Evolutionary conservation across 768 basidiomycete species (phyloP).

Genomic region (Mycena leptocephala): DNA sequence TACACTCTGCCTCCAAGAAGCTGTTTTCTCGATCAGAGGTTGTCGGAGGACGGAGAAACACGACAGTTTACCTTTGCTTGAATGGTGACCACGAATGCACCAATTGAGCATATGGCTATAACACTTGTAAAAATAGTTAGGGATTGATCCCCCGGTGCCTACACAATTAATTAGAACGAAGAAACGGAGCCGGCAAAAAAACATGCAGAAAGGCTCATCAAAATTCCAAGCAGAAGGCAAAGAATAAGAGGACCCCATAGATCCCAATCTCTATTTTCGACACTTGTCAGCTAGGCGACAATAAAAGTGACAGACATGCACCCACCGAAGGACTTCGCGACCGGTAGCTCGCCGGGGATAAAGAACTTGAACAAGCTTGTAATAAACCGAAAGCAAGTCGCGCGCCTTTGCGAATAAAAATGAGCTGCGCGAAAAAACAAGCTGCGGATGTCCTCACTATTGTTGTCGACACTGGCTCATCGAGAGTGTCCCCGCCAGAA

Average conservation of each 20-base stretch:
- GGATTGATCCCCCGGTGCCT: slow-evolving; percentile 90
- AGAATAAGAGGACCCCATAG: slow-evolving; percentile 96
- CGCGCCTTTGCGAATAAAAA: slow-evolving; percentile 71
- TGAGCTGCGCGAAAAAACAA: background rate
- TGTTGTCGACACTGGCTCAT: slow-evolving; percentile 91
- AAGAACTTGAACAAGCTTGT: slow-evolving; percentile 94
- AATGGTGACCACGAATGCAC: slow-evolving; percentile 93
- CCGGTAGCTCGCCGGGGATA: slow-evolving; percentile 85
- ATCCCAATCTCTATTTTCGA: slow-evolving; percentile 95
- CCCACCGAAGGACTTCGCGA: slow-evolving; percentile 87
- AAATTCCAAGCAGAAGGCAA: slow-evolving; percentile 84
- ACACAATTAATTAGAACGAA: slow-evolving; percentile 4
- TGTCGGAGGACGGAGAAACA: slow-evolving; percentile 10
- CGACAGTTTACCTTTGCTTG: slow-evolving; percentile 85
- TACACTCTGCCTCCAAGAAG: slow-evolving; percentile 89
- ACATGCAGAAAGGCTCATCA: slow-evolving; percentile 88
- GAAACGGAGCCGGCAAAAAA: background rate
- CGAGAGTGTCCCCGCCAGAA: slow-evolving; percentile 90
- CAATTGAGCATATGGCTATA: slow-evolving; percentile 93
- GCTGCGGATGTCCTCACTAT: slow-evolving; percentile 71
- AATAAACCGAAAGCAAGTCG: slow-evolving; percentile 92
- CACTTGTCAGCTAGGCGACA: slow-evolving; percentile 7
- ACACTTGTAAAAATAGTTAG: slow-evolving; percentile 94
- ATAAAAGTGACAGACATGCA: background rate
- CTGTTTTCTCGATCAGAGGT: slow-evolving; percentile 53